Percentiles rank a stretch among this genome's conserved stretches.
These are phyloP conservation scores for Ensete glaucum DNA, from an alignment of 176 grass and related monocot genomes.

Conservation along the genomic window DNA sequence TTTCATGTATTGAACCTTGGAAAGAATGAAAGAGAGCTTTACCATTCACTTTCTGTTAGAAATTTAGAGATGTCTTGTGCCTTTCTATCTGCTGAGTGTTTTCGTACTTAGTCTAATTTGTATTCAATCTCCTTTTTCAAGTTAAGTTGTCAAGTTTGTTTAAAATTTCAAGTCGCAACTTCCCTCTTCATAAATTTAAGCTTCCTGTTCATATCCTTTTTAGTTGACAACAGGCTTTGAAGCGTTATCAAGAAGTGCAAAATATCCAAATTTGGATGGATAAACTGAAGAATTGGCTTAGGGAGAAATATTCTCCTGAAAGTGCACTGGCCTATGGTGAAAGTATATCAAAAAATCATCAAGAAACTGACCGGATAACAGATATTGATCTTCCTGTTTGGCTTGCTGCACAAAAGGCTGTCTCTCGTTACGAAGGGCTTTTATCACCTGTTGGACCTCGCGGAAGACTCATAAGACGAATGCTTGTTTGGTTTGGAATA, in stretches of 20 bases:
- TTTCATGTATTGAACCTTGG: too few relatives aligned
- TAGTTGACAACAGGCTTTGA: conserved; percentile 59
- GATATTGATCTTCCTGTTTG: conserved; percentile 77
- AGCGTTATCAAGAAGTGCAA: conserved; percentile 54
- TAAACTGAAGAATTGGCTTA: conserved; percentile 69
- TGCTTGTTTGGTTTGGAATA: conserved; percentile 78
- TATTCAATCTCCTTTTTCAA: background rate
- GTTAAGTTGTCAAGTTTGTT: background rate
- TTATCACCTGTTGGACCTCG: conserved; percentile 76
- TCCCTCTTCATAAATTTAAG: conserved; percentile 15
- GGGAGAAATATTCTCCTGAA: conserved; percentile 66
- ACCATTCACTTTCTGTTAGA: background rate
- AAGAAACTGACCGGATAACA: conserved; percentile 33
- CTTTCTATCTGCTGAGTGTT: background rate
- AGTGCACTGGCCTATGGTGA: conserved; percentile 36
- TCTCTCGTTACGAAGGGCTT: conserved; percentile 79
- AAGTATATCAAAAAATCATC: conserved; percentile 29
- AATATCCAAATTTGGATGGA: conserved; percentile 74
- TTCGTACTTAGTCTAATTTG: background rate
- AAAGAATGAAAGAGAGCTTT: background rate
- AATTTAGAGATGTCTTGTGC: background rate
- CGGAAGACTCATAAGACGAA: conserved; percentile 73
- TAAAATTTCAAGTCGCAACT: background rate
- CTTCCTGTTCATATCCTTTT: conserved; percentile 45
- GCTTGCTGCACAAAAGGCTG: conserved; percentile 75